Conservation (phyloP, 352 stramenopile species). For the Discostella stelligera region DNA sequence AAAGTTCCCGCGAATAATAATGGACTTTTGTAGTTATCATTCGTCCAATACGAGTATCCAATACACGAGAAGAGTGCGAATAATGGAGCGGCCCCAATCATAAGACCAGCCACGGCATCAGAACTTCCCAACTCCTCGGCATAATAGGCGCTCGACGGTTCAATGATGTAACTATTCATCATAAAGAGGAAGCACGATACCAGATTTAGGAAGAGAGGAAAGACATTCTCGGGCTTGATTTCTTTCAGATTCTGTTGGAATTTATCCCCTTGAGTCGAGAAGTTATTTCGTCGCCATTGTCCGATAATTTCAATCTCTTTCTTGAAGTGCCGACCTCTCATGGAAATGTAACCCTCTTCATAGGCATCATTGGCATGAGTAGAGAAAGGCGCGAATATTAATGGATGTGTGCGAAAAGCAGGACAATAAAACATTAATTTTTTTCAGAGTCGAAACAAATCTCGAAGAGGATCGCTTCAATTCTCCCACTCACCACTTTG, state of each 20-base stretch:
- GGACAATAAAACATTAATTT: no score
- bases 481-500: constrained; percentile 12
- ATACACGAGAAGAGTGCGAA: constrained; percentile 49
- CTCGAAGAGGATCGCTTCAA: neutral
- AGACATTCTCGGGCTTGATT: constrained; percentile 49
- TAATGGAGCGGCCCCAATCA: constrained; percentile 55
- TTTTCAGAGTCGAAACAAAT: no score
- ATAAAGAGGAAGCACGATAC: constrained; percentile 64
- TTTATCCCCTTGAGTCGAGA: neutral
- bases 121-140: constrained; percentile 50
- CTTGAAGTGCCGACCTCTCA: constrained; percentile 41
- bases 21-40: constrained; percentile 52
- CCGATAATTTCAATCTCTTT: constrained; percentile 35
- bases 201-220: constrained; percentile 57
- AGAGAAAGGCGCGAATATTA: constrained; percentile 1
- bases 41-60: constrained; percentile 63
- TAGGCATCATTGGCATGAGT: neutral
- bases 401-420: no score
- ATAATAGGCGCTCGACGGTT: constrained; percentile 57
- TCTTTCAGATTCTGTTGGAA: constrained; percentile 27
- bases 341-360: constrained; percentile 5
- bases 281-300: constrained; percentile 36
- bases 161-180: constrained; percentile 71
- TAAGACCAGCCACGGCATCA: constrained; percentile 61
- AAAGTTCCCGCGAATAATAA: constrained; percentile 54